Evolutionary conservation across 495 filamentous ascomycete genomes (phyloP).

Genomic region (Daldinia grandis): DNA sequence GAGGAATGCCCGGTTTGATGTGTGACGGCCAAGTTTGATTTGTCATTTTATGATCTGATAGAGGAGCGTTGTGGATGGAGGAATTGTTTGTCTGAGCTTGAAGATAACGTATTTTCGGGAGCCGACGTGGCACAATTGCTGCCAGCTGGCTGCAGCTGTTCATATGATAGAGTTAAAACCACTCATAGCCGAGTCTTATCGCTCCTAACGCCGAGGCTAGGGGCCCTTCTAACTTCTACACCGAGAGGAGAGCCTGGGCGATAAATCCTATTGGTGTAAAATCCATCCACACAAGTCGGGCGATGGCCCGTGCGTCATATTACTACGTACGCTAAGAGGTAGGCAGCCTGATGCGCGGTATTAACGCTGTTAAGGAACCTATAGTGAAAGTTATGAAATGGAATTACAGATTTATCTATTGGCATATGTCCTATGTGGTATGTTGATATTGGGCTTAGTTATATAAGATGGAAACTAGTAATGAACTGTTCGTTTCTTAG

Average conservation of each 20-base stretch:
- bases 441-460: not conserved
- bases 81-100: not conserved
- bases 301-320: not conserved
- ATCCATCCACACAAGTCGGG: not conserved
- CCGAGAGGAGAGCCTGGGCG: constrained; percentile 16
- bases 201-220: not conserved
- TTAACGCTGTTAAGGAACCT: not conserved
- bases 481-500: not conserved
- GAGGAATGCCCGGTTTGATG: not conserved
- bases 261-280: no score
- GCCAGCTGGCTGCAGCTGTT: not conserved
- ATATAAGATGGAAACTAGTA: not conserved
- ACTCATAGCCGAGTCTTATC: not conserved
- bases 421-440: no score
- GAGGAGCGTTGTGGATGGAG: not conserved
- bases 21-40: not conserved
- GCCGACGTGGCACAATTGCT: not conserved
- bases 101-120: not conserved
- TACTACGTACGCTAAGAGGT: no score
- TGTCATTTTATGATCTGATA: not conserved
- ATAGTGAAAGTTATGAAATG: no score
- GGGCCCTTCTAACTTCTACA: constrained; percentile 19
- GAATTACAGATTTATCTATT: no score
- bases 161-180: not conserved
- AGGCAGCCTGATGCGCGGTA: not conserved